Evolutionary conservation across 2,329 filamentous ascomycete species (phyloP), one percentile per base, ranked within the genome.

Genomic region (Fusarium anguioides): DNA sequence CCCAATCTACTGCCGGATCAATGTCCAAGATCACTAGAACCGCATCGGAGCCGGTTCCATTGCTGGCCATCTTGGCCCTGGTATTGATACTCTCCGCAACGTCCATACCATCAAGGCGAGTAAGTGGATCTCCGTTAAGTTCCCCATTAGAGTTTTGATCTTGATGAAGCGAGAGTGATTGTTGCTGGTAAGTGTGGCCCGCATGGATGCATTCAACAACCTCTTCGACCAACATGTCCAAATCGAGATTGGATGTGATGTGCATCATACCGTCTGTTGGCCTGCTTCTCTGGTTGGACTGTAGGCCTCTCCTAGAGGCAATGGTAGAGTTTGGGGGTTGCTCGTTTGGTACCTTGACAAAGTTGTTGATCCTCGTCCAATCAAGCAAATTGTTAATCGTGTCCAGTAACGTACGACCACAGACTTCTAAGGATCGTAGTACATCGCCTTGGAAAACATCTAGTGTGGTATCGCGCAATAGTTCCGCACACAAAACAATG

Each of bases 321-420:
- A 23, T 39, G 14, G 26, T 35, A 2, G 29, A 18, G 18, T 41
- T 52, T 8, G 29, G 11, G 7, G 20, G 35, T 6, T 64, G 36
- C 23, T 33, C 56, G 6, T 41, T 48, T 2, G 60, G 55, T 14
- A n/a, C 15, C n/a, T 54, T 58, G 12, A 62, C 51, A 5, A 76
- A 77, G 45, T 76, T 79, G 64, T 84, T 83, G 60, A 89, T 84
- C 61, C 87, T 86, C 33, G 84, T 83, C 56, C 83, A 87, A 47
- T 84, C 81, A 1, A 84, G 78, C 6, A 86, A 75, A 51, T 86
- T 83, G 47, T 87, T 82, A 35, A 87, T 81, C 0, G 83, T 86
- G 66, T 87, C 84, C 2, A 86, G 75, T 2, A 87, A 72, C 0
- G 84, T 86, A 17, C 81, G 80, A 1, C 82, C 81, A 23, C 82